Evolutionary conservation across 1,139 yeast genomes (phyloP), one percentile per base, ranked within the genome.

Genomic region (Sugiyamaella japonica): DNA sequence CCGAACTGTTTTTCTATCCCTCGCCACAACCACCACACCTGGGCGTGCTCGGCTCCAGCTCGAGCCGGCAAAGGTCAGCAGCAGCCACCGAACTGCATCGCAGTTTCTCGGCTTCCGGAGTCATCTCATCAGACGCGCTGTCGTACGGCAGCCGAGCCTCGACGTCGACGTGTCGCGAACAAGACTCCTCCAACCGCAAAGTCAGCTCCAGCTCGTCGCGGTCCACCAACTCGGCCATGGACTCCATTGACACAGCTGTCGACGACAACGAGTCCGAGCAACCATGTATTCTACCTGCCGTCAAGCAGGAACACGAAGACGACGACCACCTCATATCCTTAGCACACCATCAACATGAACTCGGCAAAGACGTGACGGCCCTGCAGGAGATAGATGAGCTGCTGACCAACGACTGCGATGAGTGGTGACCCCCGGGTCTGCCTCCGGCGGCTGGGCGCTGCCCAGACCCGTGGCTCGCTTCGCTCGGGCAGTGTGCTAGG

Each of bases 71-170:
- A n/a, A n/a, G n/a, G n/a, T n/a, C n/a, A 43, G 25, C 54, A 29
- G 13, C 25, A 5, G 15, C 45, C n/a, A 42, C 36, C 13, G 38
- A 52, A 23, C 28, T 55, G 16, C 55, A 48, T 12, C 47, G 57
- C 15, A 55, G 57, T 38, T 39, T 50, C 13, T 55, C 57, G 16
- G 39, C 55, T 15, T 43, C 57, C 8, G 55, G 57, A 8, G 12
- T 55, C 25, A 23, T 48, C 7, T 34, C 38, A 37, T 36, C 41
- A 38, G 25, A 31, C 23, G 23, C 10, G 16, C 25, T 31, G 29
- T 32, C 16, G 25, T 25, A 41, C 32, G 47, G 43, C 32, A 42
- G 43, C 45, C 37, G 32, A 38, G 34, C 43, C 9, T 43, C 29
- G n/a, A 10, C 6, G 23, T n/a, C n/a, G n/a, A n/a, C n/a, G 16